These are phyloP conservation scores for Pichia pseudocactophila DNA, from an alignment of 805 yeast genomes.

Conservation along the genomic window DNA sequence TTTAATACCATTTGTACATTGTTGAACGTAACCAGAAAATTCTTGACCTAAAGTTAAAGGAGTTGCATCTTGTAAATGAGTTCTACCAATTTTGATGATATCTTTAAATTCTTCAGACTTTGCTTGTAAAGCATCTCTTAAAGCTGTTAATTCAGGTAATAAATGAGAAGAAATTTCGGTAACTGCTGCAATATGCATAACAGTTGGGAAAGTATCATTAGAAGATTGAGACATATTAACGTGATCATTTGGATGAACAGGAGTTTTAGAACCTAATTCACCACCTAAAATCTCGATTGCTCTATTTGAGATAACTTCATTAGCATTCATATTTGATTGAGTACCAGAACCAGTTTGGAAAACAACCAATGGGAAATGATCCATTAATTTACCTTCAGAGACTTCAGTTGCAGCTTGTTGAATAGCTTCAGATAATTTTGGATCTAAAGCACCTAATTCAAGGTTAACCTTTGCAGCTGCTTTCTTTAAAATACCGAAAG, in stretches of 20 bases:
- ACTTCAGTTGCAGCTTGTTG: constrained; percentile 95
- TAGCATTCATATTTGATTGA: constrained; percentile 98
- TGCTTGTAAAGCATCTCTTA: constrained; percentile 67
- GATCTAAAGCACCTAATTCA: constrained; percentile 72
- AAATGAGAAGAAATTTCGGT: constrained; percentile 69
- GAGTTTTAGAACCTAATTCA: constrained; percentile 78
- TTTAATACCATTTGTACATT: constrained; percentile 80
- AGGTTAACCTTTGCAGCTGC: constrained; percentile 90
- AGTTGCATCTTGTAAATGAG: constrained; percentile 98
- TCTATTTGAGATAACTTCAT: constrained; percentile 96
- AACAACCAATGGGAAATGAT: constrained; percentile 95
- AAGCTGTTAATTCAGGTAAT: constrained; percentile 69
- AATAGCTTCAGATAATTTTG: constrained; percentile 75
- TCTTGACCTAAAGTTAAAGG: constrained; percentile 98
- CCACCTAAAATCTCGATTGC: constrained; percentile 97
- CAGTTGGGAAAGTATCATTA: constrained; percentile 98
- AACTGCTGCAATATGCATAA: constrained; percentile 98
- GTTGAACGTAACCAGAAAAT: constrained; percentile 93
- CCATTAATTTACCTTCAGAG: constrained; percentile 79
- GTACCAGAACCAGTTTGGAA: constrained; percentile 99
- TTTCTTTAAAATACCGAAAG: constrained; percentile 90
- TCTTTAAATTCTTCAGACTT: constrained; percentile 78
- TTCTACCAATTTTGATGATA: constrained; percentile 97
- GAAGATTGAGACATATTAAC: constrained; percentile 98
- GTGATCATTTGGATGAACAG: constrained; percentile 98